Evolutionary conservation across 768 basidiomycete species (phyloP).

Genomic region (Leucogyrophana mollusca): DNA sequence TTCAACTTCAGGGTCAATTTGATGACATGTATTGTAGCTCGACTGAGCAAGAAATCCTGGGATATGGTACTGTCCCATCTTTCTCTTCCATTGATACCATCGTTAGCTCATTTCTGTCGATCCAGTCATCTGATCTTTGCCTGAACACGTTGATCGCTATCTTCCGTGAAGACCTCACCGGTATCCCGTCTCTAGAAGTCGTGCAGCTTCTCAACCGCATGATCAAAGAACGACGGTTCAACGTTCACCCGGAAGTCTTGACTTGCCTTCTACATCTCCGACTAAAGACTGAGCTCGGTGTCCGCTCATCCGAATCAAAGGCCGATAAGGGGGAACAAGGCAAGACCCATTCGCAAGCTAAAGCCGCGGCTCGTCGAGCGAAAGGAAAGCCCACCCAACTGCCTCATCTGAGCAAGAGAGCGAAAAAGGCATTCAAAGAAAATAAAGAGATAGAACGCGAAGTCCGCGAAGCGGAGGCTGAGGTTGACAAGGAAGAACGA

Average conservation of each 20-base stretch:
- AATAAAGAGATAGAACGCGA: constrained; percentile 88
- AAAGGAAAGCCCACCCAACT: constrained; percentile 61
- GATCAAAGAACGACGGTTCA: constrained; percentile 91
- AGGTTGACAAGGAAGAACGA: constrained; percentile 90
- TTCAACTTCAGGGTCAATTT: constrained; percentile 97
- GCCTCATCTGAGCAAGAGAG: constrained; percentile 90
- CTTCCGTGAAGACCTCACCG: constrained; percentile 80
- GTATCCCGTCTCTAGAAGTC: constrained; percentile 78
- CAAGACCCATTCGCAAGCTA: constrained; percentile 43
- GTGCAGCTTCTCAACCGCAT: constrained; percentile 92
- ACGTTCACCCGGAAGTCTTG: constrained; percentile 86
- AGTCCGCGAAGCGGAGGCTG: constrained; percentile 91
- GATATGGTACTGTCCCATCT: constrained; percentile 60
- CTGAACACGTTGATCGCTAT: constrained; percentile 77
- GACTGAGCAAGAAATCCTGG: constrained; percentile 85
- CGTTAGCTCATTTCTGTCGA: constrained; percentile 9
- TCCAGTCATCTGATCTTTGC: constrained; percentile 83
- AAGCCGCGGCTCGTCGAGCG: constrained; percentile 39
- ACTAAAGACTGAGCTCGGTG: constrained; percentile 80
- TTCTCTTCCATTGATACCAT: constrained; percentile 8
- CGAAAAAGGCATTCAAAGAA: constrained; percentile 82
- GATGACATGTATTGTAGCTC: constrained; percentile 82
- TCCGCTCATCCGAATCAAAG: constrained; percentile 72
- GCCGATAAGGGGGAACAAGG: constrained; percentile 51
- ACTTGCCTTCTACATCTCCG: constrained; percentile 83